These are phyloP conservation scores for Corymbia calophylla DNA, from an alignment of 441 rosid genomes.

Conservation along the genomic window DNA sequence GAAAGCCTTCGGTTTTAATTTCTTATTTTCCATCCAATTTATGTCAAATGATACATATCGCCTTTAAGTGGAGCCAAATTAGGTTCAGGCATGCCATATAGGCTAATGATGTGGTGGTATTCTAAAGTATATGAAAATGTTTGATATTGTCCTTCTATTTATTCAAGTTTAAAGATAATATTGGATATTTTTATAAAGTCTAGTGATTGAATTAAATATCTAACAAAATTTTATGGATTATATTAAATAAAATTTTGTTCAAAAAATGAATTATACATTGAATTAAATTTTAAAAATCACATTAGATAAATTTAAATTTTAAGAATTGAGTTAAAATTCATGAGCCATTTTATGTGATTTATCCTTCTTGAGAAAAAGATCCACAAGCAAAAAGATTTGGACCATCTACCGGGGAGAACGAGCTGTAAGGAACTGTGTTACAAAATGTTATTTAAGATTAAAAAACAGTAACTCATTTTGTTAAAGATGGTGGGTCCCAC, in stretches of 20 bases:
- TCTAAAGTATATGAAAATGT: fast-evolving
- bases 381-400: background rate
- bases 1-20: background rate
- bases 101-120: fast-evolving
- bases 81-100: background rate
- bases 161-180: too few relatives aligned
- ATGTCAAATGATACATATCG: background rate
- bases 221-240: fast-evolving
- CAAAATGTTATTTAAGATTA: background rate
- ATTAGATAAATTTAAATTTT: too few relatives aligned
- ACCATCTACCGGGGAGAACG: background rate
- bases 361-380: too few relatives aligned
- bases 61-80: background rate
- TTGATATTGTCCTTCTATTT: too few relatives aligned
- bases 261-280: fast-evolving
- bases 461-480: background rate
- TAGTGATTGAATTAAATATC: too few relatives aligned
- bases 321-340: too few relatives aligned
- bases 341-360: fast-evolving
- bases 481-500: background rate
- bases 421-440: background rate
- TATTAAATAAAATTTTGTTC: too few relatives aligned
- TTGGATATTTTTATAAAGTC: fast-evolving
- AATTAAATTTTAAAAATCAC: too few relatives aligned
- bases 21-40: background rate